A percentile compares a stretch with the other conserved stretches of the same genome.
Conservation (phyloP, 371 early-diverging fungal species). For the Phascolomyces articulosus region DNA sequence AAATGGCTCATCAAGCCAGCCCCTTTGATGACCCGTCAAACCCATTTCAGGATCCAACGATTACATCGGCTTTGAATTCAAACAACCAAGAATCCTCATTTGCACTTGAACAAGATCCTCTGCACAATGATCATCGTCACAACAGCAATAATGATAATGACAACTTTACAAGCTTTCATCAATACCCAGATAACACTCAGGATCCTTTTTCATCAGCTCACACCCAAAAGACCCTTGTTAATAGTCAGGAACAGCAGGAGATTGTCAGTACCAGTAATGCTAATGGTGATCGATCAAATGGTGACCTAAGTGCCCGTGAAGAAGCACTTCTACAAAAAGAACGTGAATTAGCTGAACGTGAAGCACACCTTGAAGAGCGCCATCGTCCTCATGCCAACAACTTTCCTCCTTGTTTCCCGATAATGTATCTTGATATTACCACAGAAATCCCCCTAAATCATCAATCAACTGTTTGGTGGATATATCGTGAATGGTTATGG, state of each 20-base stretch:
- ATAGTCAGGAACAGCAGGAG: conserved; percentile 7
- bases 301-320: conserved; percentile 42
- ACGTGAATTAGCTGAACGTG: conserved; percentile 69
- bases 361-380: conserved; percentile 58
- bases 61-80: conserved; percentile 53
- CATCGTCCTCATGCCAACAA: conserved; percentile 70
- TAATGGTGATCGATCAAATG: background rate
- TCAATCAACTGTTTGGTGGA: conserved; percentile 63
- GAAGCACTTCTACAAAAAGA: conserved; percentile 69
- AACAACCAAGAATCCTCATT: conserved; percentile 29
- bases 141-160: conserved; percentile 12
- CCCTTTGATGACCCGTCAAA: conserved; percentile 63
- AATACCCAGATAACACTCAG: conserved; percentile 32
- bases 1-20: conserved; percentile 23
- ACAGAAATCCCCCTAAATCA: conserved; percentile 74
- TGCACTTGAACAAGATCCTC: conserved; percentile 19
- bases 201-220: conserved; percentile 35
- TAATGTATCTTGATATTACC: conserved; percentile 81
- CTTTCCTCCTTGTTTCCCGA: conserved; percentile 84
- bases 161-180: conserved; percentile 40
- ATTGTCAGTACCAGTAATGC: conserved; percentile 6
- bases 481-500: conserved; percentile 82
- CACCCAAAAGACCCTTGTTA: conserved; percentile 11
- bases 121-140: conserved; percentile 17
- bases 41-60: conserved; percentile 68